phyloP scores from a whole-genome alignment of 2,329 filamentous ascomycete genomes.

The Bertia moriformis region DNA sequence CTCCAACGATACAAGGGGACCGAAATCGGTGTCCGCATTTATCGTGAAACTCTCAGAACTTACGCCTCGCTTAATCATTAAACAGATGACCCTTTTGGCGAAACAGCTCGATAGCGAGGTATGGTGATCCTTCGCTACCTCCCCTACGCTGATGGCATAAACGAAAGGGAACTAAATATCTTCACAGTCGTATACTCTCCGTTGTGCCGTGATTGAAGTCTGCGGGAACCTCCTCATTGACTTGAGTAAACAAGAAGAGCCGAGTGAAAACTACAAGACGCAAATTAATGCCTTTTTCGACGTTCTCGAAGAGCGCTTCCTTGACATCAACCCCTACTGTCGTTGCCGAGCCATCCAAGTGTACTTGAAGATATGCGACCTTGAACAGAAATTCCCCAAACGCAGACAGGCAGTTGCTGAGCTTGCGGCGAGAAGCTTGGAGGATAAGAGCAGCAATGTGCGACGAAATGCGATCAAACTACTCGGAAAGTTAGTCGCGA shows the following conservation, averaged over 20 bases:
- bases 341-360: slow-evolving; percentile 85
- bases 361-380: slow-evolving; percentile 76
- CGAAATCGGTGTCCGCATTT: slow-evolving; percentile 90
- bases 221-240: slow-evolving; percentile 90
- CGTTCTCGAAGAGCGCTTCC: slow-evolving; percentile 85
- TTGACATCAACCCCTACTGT: slow-evolving; percentile 94
- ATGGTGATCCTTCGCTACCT: neutral
- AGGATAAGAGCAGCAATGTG: slow-evolving; percentile 97
- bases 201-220: slow-evolving; percentile 88
- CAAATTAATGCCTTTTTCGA: slow-evolving; percentile 97
- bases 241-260: slow-evolving; percentile 79
- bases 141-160: neutral
- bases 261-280: slow-evolving; percentile 81
- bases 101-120: slow-evolving; percentile 77
- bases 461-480: slow-evolving; percentile 89
- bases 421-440: slow-evolving; percentile 72
- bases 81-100: slow-evolving; percentile 88
- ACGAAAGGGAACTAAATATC: neutral
- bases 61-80: slow-evolving; percentile 80
- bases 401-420: slow-evolving; percentile 76
- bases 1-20: slow-evolving; percentile 84
- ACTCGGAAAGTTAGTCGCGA: slow-evolving; percentile 74
- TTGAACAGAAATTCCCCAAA: slow-evolving; percentile 94
- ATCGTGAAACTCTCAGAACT: slow-evolving; percentile 87
- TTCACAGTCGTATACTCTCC: slow-evolving; percentile 71